Conservation (phyloP, 768 basidiomycete genomes). For the Lactifluus echinatus region DNA sequence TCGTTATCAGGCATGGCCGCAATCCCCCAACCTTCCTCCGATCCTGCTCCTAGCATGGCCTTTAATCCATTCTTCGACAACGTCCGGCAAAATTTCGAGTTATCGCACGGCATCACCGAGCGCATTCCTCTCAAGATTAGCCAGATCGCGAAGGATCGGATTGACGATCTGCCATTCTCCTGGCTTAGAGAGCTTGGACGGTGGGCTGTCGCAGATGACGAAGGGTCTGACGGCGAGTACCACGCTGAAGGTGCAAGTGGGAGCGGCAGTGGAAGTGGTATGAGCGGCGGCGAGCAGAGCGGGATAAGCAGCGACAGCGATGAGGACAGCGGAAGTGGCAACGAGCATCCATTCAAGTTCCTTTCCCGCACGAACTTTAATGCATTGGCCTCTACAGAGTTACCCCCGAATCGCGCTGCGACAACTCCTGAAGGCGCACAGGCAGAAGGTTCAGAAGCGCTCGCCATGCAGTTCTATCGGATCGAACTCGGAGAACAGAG, state of each 20-base stretch:
- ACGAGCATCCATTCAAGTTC: neutral
- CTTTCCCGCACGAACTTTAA: neutral
- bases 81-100: conserved; percentile 81
- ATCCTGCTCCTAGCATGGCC: conserved; percentile 26
- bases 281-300: conserved; percentile 13
- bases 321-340: conserved; percentile 6
- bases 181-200: conserved; percentile 72
- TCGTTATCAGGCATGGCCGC: neutral
- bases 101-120: conserved; percentile 58
- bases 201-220: conserved; percentile 31
- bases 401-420: conserved; percentile 1
- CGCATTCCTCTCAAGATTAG: conserved; percentile 68
- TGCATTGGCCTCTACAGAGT: neutral
- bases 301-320: conserved; percentile 17
- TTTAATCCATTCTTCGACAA: conserved; percentile 94
- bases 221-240: conserved; percentile 14
- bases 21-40: conserved; percentile 8
- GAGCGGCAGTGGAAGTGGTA: conserved; percentile 16
- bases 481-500: conserved; percentile 90
- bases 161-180: conserved; percentile 67
- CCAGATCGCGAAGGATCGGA: conserved; percentile 30
- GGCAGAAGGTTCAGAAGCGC: conserved; percentile 64
- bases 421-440: conserved; percentile 6
- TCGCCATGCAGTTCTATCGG: conserved; percentile 90
- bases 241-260: conserved; percentile 6